Percentiles rank a stretch among this genome's conserved stretches.
Conservation (phyloP, 805 yeast genomes). For the Wickerhamomyces kurtzmanii region DNA sequence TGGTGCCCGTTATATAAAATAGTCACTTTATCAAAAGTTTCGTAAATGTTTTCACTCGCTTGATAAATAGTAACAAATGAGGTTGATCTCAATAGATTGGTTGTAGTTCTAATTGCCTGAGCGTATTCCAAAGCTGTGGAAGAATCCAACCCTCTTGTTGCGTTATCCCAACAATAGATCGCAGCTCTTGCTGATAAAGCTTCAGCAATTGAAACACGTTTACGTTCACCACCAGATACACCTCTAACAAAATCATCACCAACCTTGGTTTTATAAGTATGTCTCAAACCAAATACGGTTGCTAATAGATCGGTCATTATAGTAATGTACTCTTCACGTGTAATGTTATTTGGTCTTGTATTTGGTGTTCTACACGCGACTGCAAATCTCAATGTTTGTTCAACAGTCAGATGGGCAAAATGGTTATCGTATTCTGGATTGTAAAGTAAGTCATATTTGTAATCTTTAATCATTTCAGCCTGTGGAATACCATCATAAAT, state of each 20-base stretch:
- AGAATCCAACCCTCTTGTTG: slow-evolving; percentile 41
- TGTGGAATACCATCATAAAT: slow-evolving; percentile 40
- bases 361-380: slow-evolving; percentile 36
- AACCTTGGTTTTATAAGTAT: slow-evolving; percentile 43
- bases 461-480: slow-evolving; percentile 33
- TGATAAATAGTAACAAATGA: slow-evolving; percentile 38
- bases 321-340: slow-evolving; percentile 27
- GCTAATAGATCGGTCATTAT: slow-evolving; percentile 25
- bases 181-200: slow-evolving; percentile 36
- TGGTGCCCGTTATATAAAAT: slow-evolving; percentile 38
- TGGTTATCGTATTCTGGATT: slow-evolving; percentile 41
- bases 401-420: slow-evolving; percentile 40
- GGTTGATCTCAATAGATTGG: slow-evolving; percentile 27
- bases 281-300: slow-evolving; percentile 42
- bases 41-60: slow-evolving; percentile 37
- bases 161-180: slow-evolving; percentile 42
- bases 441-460: slow-evolving; percentile 39
- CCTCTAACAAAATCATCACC: slow-evolving; percentile 50
- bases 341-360: slow-evolving; percentile 29
- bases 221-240: slow-evolving; percentile 62
- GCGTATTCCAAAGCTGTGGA: slow-evolving; percentile 39
- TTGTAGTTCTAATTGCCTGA: slow-evolving; percentile 30
- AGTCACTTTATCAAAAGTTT: slow-evolving; percentile 36
- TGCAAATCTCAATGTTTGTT: slow-evolving; percentile 39
- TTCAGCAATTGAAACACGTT: slow-evolving; percentile 56